Conservation (phyloP, 495 filamentous ascomycete genomes). For the Tuber brumale region DNA sequence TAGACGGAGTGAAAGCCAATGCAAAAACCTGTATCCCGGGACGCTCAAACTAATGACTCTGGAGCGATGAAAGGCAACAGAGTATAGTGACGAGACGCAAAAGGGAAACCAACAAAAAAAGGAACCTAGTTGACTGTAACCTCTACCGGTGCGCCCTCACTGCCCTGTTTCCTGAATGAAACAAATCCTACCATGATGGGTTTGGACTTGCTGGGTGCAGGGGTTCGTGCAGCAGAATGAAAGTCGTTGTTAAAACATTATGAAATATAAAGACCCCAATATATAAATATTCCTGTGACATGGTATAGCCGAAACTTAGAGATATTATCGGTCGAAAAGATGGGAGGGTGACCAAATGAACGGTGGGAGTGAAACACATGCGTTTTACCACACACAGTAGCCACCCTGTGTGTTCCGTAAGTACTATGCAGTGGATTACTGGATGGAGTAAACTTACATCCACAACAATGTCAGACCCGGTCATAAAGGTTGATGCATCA, state of each 20-base stretch:
- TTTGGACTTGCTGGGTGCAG: conserved; percentile 28
- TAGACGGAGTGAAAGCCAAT: conserved; percentile 30
- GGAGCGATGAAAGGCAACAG: not conserved
- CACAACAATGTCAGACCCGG: conserved; percentile 68
- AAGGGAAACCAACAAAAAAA: conserved; percentile 12
- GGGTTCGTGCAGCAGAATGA: conserved; percentile 9
- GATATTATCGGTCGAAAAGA: not conserved
- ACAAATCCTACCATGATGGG: conserved; percentile 24
- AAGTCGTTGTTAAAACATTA: conserved; percentile 19
- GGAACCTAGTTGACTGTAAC: conserved; percentile 26
- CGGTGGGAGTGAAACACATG: not conserved
- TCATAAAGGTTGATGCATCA: conserved; percentile 73
- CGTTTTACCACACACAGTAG: conserved; percentile 34
- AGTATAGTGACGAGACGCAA: not conserved
- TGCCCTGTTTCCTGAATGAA: conserved; percentile 27
- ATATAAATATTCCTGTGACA: conserved; percentile 2
- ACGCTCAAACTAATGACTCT: not conserved
- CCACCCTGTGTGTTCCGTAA: conserved; percentile 28
- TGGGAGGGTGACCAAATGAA: not conserved
- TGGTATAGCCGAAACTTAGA: not conserved
- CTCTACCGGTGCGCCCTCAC: conserved; percentile 34
- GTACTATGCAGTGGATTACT: conserved; percentile 41
- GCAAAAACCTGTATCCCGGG: conserved; percentile 1
- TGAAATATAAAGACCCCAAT: conserved; percentile 17
- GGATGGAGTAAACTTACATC: conserved; percentile 55